A percentile compares a stretch with the other conserved stretches of the same genome.
Evolutionary conservation across 2,329 filamentous ascomycete species (phyloP).

Genomic region (Alternaria gaisen): DNA sequence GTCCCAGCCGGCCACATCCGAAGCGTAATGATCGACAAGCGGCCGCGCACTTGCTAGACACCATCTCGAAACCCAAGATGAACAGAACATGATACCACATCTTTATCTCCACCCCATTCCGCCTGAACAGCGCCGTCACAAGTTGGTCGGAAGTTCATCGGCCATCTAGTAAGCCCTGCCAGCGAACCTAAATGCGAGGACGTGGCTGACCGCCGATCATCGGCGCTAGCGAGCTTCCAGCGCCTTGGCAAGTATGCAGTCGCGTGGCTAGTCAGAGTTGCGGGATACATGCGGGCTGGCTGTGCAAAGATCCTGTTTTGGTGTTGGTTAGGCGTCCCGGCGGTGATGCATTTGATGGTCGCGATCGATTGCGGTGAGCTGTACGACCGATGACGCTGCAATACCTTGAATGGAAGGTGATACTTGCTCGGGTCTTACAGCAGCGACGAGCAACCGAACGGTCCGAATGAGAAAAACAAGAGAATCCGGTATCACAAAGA

Average conservation of each 20-base stretch:
- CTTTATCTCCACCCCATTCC: neutral
- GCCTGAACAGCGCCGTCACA: neutral
- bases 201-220: conserved; percentile 1
- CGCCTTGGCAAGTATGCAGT: neutral
- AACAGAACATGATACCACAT: neutral
- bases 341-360: neutral
- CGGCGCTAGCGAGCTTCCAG: neutral
- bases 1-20: neutral
- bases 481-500: neutral
- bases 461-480: neutral
- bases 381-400: neutral
- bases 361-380: neutral
- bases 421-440: neutral
- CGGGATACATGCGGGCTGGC: neutral
- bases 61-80: neutral
- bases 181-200: neutral
- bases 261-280: neutral
- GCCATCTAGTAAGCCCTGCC: neutral
- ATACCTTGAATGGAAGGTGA: neutral
- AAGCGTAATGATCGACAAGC: neutral
- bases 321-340: neutral
- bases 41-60: neutral
- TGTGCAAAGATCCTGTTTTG: conserved; percentile 4
- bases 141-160: neutral
- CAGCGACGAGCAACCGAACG: neutral